These are phyloP conservation scores for Mycena belliarum DNA, from an alignment of 768 basidiomycete genomes.

Conservation along the genomic window DNA sequence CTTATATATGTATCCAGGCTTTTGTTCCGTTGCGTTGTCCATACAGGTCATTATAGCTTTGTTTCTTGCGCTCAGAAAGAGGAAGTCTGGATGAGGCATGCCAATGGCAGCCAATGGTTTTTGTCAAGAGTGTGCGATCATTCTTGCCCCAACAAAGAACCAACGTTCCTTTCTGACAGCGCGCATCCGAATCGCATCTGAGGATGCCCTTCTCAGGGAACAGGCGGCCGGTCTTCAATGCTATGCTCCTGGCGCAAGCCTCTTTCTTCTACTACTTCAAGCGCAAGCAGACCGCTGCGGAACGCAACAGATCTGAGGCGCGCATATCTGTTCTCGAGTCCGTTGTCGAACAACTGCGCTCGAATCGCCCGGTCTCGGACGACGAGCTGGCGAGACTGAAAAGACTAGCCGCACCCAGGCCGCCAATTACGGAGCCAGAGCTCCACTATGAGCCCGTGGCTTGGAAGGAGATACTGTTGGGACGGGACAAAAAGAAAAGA, in stretches of 20 bases:
- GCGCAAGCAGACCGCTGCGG: slow-evolving; percentile 50
- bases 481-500: slow-evolving; percentile 13
- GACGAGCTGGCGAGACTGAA: slow-evolving; percentile 57
- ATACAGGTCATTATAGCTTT: too few relatives aligned
- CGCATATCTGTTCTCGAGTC: slow-evolving; percentile 65
- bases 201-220: slow-evolving; percentile 21
- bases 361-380: slow-evolving; percentile 43
- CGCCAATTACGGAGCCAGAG: slow-evolving; percentile 8
- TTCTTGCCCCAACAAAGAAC: not conserved
- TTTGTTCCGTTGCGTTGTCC: too few relatives aligned
- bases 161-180: not conserved
- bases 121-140: too few relatives aligned
- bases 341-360: slow-evolving; percentile 52
- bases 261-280: slow-evolving; percentile 29
- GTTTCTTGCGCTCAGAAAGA: too few relatives aligned
- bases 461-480: slow-evolving; percentile 15
- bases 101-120: too few relatives aligned
- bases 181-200: not conserved
- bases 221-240: slow-evolving; percentile 16
- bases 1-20: too few relatives aligned
- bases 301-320: slow-evolving; percentile 54
- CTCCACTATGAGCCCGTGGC: slow-evolving; percentile 18
- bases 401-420: slow-evolving; percentile 43
- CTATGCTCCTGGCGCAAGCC: slow-evolving; percentile 21
- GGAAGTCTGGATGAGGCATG: too few relatives aligned